Percentiles rank a stretch among this genome's conserved stretches.
Evolutionary conservation across 225 moss, liverwort and hornwort species (phyloP).

Genomic region (Marchantia polymorpha): DNA sequence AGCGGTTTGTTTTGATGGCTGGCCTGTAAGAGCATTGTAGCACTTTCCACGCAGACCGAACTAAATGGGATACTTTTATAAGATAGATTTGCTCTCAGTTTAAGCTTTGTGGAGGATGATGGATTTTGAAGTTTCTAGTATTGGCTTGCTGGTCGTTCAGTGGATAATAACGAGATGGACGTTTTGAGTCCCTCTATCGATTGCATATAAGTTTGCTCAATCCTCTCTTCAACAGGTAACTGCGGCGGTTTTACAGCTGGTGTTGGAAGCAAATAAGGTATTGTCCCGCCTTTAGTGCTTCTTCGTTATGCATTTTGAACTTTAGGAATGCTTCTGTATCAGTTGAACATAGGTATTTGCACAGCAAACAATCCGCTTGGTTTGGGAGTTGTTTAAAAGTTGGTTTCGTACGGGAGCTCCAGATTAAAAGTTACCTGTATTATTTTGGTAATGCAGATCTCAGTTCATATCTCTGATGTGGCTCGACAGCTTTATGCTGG

Average conservation of each 20-base stretch:
- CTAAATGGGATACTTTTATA: not conserved
- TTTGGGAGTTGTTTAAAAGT: too few relatives aligned
- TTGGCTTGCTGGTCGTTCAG: too few relatives aligned
- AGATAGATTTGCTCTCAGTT: not conserved
- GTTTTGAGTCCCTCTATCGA: not conserved
- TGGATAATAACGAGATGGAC: too few relatives aligned
- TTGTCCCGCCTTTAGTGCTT: too few relatives aligned
- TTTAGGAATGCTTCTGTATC: too few relatives aligned
- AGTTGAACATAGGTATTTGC: too few relatives aligned
- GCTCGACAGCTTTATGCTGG: constrained; percentile 67
- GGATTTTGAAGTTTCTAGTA: not conserved
- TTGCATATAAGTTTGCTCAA: not conserved
- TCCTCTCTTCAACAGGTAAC: constrained; percentile 48
- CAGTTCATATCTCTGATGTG: constrained; percentile 60
- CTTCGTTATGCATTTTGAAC: too few relatives aligned
- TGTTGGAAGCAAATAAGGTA: constrained; percentile 72
- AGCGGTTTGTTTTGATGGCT: not conserved
- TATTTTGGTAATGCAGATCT: constrained; percentile 34
- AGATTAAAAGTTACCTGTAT: too few relatives aligned
- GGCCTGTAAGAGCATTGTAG: not conserved
- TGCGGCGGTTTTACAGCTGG: constrained; percentile 70
- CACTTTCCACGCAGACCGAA: not conserved
- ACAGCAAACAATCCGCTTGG: too few relatives aligned
- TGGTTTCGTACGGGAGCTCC: too few relatives aligned
- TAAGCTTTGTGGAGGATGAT: not conserved